A percentile compares a stretch with the other conserved stretches of the same genome.
phyloP scores from a whole-genome alignment of 805 yeast genomes.

The Wickerhamomyces queroliae region DNA sequence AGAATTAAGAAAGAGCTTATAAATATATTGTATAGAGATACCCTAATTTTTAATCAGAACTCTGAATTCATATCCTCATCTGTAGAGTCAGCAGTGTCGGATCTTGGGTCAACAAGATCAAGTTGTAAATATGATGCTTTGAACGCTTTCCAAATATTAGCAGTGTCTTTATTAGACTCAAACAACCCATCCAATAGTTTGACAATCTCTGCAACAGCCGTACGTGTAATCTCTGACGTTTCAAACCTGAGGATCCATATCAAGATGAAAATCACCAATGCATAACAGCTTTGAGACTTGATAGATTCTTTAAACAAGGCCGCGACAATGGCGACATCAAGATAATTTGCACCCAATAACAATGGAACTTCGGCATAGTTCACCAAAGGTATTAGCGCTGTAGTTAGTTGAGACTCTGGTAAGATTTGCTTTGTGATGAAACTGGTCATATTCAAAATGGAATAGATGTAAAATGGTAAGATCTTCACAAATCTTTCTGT shows the following conservation, averaged over 20 bases:
- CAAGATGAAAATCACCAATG: constrained; percentile 27
- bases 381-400: constrained; percentile 31
- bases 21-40: neutral
- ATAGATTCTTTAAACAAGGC: constrained; percentile 24
- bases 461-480: constrained; percentile 35
- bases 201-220: constrained; percentile 13
- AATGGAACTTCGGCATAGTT: constrained; percentile 31
- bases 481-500: constrained; percentile 27
- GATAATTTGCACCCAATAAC: constrained; percentile 30
- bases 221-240: constrained; percentile 22
- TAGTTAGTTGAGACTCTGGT: constrained; percentile 25
- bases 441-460: constrained; percentile 31
- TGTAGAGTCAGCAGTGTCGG: no score
- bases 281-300: constrained; percentile 21
- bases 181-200: constrained; percentile 3
- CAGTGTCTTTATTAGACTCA: neutral
- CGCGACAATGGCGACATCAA: constrained; percentile 30
- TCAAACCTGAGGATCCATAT: constrained; percentile 35
- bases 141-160: no score
- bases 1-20: constrained; percentile 25
- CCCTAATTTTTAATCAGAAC: neutral
- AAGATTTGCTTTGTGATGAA: constrained; percentile 28
- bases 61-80: no score
- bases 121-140: no score
- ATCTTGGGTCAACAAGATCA: no score